phyloP scores from a whole-genome alignment of 78 protist species.

The Emiliania huxleyi region DNA sequence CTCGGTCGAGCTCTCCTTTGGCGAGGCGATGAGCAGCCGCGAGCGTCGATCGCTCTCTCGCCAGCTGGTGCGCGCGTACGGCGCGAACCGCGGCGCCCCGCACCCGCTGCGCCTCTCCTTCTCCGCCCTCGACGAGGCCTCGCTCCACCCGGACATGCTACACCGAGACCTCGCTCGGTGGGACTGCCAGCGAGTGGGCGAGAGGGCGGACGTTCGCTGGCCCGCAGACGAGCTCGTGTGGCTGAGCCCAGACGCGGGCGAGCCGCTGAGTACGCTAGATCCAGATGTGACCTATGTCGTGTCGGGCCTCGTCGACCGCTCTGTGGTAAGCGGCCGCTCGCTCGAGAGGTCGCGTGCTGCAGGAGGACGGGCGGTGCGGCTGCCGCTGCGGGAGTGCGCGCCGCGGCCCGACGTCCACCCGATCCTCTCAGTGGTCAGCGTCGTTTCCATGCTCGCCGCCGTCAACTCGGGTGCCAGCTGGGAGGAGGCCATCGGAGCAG shows the following conservation, averaged over 20 bases:
- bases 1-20: neutral
- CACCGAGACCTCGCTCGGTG: neutral
- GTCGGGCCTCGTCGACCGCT: neutral
- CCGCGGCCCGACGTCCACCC: neutral
- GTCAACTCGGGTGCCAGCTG: neutral
- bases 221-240: neutral
- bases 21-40: neutral
- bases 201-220: neutral
- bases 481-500: neutral
- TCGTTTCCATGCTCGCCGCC: neutral
- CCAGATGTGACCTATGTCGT: neutral
- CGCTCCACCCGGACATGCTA: neutral
- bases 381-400: neutral
- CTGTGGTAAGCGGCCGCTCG: neutral
- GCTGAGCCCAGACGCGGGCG: neutral
- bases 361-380: neutral
- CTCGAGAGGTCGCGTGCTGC: neutral
- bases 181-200: neutral
- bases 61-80: neutral
- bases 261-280: neutral
- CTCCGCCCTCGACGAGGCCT: neutral
- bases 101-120: neutral
- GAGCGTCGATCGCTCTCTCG: neutral
- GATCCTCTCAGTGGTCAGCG: neutral
- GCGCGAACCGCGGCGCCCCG: neutral